Percentiles rank a stretch among this genome's conserved stretches.
Evolutionary conservation across 2,329 filamentous ascomycete genomes (phyloP).

Genomic region (Xylariaceae sp.): DNA sequence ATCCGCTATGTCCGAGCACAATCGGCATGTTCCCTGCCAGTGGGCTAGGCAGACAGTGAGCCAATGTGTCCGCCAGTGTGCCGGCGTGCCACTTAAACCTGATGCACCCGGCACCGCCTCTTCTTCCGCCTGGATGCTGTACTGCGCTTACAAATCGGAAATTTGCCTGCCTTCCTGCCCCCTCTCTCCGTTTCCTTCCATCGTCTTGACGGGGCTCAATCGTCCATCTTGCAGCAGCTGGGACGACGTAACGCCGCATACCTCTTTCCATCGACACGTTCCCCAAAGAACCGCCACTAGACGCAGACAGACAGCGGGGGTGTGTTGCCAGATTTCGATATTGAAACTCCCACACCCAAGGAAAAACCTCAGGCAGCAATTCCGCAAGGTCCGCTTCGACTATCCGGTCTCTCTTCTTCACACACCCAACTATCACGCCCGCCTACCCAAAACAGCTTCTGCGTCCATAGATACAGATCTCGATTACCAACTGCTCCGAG

Average conservation of each 20-base stretch:
- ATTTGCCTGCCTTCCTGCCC: slow-evolving; percentile 23
- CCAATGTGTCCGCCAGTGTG: no score
- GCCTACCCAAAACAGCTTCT: slow-evolving; percentile 1
- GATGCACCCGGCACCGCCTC: slow-evolving; percentile 3
- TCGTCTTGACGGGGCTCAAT: slow-evolving; percentile 4
- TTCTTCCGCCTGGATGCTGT: slow-evolving; percentile 4
- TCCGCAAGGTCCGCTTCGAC: not conserved
- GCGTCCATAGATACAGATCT: not conserved
- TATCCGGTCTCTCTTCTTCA: slow-evolving; percentile 1
- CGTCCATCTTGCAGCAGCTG: slow-evolving; percentile 8
- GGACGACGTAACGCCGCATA: not conserved
- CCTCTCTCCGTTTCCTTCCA: slow-evolving; percentile 28
- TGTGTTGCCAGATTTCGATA: not conserved
- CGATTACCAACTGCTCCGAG: not conserved
- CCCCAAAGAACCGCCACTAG: not conserved
- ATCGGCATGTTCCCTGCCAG: slow-evolving; percentile 1
- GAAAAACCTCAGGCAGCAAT: not conserved
- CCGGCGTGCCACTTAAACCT: slow-evolving; percentile 1
- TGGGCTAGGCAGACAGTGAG: no score
- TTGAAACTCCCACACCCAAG: not conserved
- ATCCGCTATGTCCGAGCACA: slow-evolving; percentile 11
- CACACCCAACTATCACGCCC: slow-evolving; percentile 4
- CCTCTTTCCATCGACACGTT: slow-evolving; percentile 3
- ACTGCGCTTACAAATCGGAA: slow-evolving; percentile 29
- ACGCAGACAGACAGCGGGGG: not conserved